Evolutionary conservation across 441 rosid genomes (phyloP).

Genomic region (Gossypium davidsonii): DNA sequence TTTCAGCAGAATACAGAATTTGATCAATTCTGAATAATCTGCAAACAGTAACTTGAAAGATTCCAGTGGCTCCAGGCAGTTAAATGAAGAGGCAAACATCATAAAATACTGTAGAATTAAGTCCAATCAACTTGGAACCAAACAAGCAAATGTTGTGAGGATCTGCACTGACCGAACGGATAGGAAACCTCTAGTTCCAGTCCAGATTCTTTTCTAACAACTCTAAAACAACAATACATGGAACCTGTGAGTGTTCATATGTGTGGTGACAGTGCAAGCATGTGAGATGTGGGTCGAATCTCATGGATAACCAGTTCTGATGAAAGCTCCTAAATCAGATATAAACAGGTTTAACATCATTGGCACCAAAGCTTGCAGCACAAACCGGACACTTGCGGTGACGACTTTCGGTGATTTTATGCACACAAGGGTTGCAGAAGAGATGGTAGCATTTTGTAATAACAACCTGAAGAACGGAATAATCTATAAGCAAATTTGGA

Average conservation of each 20-base stretch:
- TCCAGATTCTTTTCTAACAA: slow-evolving; percentile 9
- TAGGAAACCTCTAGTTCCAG: slow-evolving; percentile 21
- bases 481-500: not conserved
- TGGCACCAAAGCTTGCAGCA: slow-evolving; percentile 71
- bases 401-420: slow-evolving; percentile 65
- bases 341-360: slow-evolving; percentile 86
- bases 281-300: not conserved
- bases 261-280: not conserved
- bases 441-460: slow-evolving; percentile 93
- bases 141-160: slow-evolving; percentile 14
- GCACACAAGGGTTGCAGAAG: slow-evolving; percentile 87
- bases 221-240: slow-evolving; percentile 19
- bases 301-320: not conserved
- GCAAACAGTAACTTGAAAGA: slow-evolving; percentile 23
- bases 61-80: slow-evolving; percentile 22
- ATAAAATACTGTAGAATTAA: slow-evolving; percentile 14
- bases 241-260: slow-evolving; percentile 21
- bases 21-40: slow-evolving; percentile 18
- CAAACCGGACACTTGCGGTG: slow-evolving; percentile 90
- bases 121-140: slow-evolving; percentile 23
- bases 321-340: slow-evolving; percentile 31
- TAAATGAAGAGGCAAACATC: slow-evolving; percentile 15
- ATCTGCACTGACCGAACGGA: slow-evolving; percentile 18
- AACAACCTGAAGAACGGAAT: slow-evolving; percentile 59
- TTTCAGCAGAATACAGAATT: not conserved